These are phyloP conservation scores for Alisma plantagoaquatica DNA, from an alignment of 106 monocot genomes.

Conservation along the genomic window DNA sequence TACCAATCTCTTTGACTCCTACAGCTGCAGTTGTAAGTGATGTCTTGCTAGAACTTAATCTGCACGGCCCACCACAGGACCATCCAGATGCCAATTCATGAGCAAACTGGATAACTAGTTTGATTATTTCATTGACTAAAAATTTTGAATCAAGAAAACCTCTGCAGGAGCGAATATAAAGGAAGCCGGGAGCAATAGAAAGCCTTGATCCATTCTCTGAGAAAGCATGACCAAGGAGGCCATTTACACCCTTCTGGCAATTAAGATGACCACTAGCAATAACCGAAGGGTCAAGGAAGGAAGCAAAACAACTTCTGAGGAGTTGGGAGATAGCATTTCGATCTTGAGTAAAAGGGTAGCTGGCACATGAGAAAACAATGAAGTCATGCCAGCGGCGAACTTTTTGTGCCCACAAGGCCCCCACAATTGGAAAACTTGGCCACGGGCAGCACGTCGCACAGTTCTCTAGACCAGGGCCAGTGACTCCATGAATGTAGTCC, in stretches of 20 bases:
- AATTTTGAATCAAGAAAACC: constrained; percentile 63
- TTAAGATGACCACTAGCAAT: constrained; percentile 7
- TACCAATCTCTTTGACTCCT: constrained; percentile 39
- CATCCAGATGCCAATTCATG: constrained; percentile 26
- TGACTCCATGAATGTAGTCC: constrained; percentile 54
- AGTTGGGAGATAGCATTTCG: constrained; percentile 62
- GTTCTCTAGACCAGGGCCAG: constrained; percentile 70
- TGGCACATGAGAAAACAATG: constrained; percentile 59
- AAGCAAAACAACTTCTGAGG: constrained; percentile 66
- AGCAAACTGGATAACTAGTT: constrained; percentile 40
- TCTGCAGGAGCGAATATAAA: constrained; percentile 65
- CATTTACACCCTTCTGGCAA: constrained; percentile 32
- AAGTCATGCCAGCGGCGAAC: constrained; percentile 87
- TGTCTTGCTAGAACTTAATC: constrained; percentile 21
- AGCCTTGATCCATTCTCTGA: constrained; percentile 18
- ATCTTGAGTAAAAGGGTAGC: constrained; percentile 58
- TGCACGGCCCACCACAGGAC: constrained; percentile 13
- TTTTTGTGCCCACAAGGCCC: constrained; percentile 81
- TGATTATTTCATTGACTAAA: constrained; percentile 38
- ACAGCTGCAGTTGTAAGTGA: constrained; percentile 42
- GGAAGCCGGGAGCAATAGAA: constrained; percentile 46
- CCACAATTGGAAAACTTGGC: constrained; percentile 88
- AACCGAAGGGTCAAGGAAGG: constrained; percentile 37
- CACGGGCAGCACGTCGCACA: constrained; percentile 62
- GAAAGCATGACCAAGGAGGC: constrained; percentile 60